Base-by-base conservation (phyloP, 2,329 filamentous ascomycete genomes). In the Fusarium buxicola region DNA sequence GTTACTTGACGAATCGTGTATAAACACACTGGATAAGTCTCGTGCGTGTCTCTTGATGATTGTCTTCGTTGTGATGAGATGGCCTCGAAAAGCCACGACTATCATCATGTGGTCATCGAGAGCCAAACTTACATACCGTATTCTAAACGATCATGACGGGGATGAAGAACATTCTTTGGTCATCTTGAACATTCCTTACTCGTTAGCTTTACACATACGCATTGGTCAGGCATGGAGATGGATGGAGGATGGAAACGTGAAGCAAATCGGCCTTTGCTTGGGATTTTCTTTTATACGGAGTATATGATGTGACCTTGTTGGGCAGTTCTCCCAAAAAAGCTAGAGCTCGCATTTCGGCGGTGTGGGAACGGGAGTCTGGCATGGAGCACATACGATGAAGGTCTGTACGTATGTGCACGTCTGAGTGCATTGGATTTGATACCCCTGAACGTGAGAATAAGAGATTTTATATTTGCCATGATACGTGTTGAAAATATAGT, bases 371-470 rank as follows among this genome's bases (percentile, higher is more conserved):
- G 62, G 58, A 66, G 57, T 62, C 49, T 55, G 54, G 46, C 27
- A 44, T 60, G 55, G 36, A 41, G 56, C 55, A 51, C 31, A 24
- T 48, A 16, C 46, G 48, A 36, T 28, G 32, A 16, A 16, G 21
- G 21, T 21, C 21, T 28, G 28, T 28, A 28, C 16, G 28, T 27
- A 21, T 21, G 34, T 58, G 24, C 41, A 55, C 44, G 32, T 43
- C 15, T 30, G n/a, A 45, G 52, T 59, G 58, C 41, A 41, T 49
- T 63, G 58, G 58, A 59, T 59, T 63, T 65, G 62, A 65, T 66
- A 65, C 62, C 62, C 62, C 62, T 21, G 43, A 52, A 51, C 46
- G 58, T 52, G 45, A 66, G 36, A 63, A 57, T 44, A 57, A 62
- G 34, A 62, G 35, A 40, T 11, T 8, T 36, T 24, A 24, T 28